These are phyloP conservation scores for Wickerhamomyces sp. DNA, from an alignment of 1,139 yeast genomes.

Conservation along the genomic window DNA sequence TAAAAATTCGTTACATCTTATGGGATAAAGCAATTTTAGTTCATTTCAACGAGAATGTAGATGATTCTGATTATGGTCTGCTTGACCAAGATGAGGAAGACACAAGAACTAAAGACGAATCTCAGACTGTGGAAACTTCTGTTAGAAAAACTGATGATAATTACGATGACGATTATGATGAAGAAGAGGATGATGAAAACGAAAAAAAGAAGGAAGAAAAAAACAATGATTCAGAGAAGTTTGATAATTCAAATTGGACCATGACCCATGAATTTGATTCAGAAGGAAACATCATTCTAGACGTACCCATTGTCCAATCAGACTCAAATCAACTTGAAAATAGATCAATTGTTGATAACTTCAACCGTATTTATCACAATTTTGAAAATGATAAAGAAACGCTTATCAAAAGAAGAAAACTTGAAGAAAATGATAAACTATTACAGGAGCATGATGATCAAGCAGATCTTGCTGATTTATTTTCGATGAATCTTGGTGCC, in stretches of 20 bases:
- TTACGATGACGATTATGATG: constrained; percentile 23
- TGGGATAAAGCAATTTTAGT: constrained; percentile 73
- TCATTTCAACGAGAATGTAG: constrained; percentile 31
- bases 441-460: constrained; percentile 33
- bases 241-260: constrained; percentile 18
- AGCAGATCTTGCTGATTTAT: constrained; percentile 17
- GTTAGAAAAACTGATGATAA: constrained; percentile 25
- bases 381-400: constrained; percentile 84
- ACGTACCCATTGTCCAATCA: constrained; percentile 23
- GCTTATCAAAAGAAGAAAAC: constrained; percentile 65
- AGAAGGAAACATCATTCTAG: constrained; percentile 24
- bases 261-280: constrained; percentile 12
- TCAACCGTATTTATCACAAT: constrained; percentile 67
- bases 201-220: constrained; percentile 10
- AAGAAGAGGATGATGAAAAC: constrained; percentile 15
- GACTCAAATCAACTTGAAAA: constrained; percentile 19
- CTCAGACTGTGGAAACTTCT: background rate
- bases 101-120: background rate
- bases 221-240: constrained; percentile 23
- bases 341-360: constrained; percentile 36
- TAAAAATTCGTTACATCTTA: constrained; percentile 60
- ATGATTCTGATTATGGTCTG: constrained; percentile 22
- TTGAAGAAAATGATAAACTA: constrained; percentile 76
- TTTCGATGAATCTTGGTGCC: constrained; percentile 62
- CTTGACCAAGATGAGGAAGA: constrained; percentile 24